Base-by-base conservation (phyloP, 352 stramenopile genomes). In the Globisporangium parvum region DNA sequence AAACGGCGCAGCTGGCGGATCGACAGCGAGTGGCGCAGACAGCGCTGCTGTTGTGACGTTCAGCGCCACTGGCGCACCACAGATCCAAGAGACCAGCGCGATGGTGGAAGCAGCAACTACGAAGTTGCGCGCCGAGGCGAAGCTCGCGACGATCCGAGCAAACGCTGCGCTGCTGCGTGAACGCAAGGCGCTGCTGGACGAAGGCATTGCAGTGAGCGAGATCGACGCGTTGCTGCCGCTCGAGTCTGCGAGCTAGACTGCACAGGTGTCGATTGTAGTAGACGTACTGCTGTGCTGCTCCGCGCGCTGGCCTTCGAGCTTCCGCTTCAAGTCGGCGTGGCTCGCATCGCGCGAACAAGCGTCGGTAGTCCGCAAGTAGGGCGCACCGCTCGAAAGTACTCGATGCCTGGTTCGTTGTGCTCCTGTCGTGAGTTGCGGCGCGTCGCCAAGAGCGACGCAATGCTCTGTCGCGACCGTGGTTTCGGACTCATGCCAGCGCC, bases 331-430 rank as follows among this genome's bases (percentile, higher is more conserved):
- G n/a, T n/a, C n/a, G n/a, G n/a, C n/a, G n/a, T n/a, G n/a, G n/a
- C n/a, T n/a, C n/a, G n/a, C n/a, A n/a, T n/a, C n/a, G n/a, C n/a
- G n/a, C n/a, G n/a, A n/a, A n/a, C n/a, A n/a, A n/a, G n/a, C n/a
- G n/a, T n/a, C n/a, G n/a, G n/a, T n/a, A n/a, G n/a, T n/a, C n/a
- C n/a, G n/a, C 10, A 37, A 47, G 11, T 41, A 28, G 6, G 26
- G 60, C 60, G 47, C 54, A 72, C 73, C 53, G 75, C 55, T 65
- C 73, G 71, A 50, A 84, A 81, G 54, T 77, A 84, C 15, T 77
- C 67, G 24, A 81, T 59, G 21, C 62, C 62, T 5, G 42, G n/a
- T 51, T 71, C 65, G 24, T 55, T 47, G 46, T 39, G 46, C 11
- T 66, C 55, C 20, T 23, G 33, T 3, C 40, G 28, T 14, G 59